Conservation (phyloP, 345 rosid genomes). For the Geranium brycei region DNA sequence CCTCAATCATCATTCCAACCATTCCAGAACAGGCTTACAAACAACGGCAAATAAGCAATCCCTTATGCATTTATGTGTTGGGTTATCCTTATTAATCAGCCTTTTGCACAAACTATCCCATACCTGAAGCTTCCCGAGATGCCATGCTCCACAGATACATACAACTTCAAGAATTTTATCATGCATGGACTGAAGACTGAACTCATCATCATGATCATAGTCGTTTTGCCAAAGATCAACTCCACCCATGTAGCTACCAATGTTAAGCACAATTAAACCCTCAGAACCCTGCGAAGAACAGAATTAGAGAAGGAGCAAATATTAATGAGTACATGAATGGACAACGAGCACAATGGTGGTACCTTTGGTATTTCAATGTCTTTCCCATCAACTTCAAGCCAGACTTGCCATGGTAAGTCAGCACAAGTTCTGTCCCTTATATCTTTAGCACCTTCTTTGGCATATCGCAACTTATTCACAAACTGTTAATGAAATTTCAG, state of each 20-base stretch:
- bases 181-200: conserved; percentile 57
- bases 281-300: conserved; percentile 44
- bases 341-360: not conserved
- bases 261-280: conserved; percentile 69
- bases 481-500: conserved; percentile 29
- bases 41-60: not conserved
- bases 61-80: not conserved
- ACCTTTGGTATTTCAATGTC: conserved; percentile 71
- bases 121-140: conserved; percentile 84
- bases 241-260: conserved; percentile 89
- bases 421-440: conserved; percentile 87
- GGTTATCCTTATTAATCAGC: not conserved
- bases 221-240: conserved; percentile 88
- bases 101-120: not conserved
- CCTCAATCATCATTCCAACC: not conserved
- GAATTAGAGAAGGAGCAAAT: conserved; percentile 5
- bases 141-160: conserved; percentile 76
- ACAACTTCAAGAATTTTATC: conserved; percentile 73
- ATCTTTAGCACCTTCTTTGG: conserved; percentile 79
- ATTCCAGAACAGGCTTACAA: not conserved
- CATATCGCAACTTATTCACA: conserved; percentile 74
- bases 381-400: conserved; percentile 82
- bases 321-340: conserved; percentile 2
- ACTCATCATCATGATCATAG: conserved; percentile 54
- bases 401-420: conserved; percentile 73